Conservation (phyloP, 345 rosid species). For the Physaria fendleri region DNA sequence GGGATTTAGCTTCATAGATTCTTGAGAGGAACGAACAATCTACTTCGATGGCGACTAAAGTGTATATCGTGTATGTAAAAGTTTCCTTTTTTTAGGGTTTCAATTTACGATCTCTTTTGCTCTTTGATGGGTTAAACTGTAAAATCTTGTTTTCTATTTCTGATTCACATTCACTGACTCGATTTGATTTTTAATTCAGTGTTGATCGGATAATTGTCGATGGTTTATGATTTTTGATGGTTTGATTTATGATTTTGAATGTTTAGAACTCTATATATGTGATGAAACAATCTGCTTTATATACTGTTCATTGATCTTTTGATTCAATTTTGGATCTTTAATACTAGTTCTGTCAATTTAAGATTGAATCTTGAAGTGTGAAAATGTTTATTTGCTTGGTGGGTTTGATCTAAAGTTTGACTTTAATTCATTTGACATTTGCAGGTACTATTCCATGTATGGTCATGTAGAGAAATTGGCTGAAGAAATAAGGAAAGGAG, state of each 20-base stretch:
- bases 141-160: neutral
- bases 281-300: neutral
- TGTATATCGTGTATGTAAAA: constrained; percentile 64
- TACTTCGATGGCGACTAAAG: constrained; percentile 55
- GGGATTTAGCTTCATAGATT: neutral
- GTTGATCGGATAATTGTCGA: neutral
- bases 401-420: constrained; percentile 9
- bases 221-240: neutral
- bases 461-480: too few relatives aligned
- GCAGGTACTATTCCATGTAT: constrained; percentile 92
- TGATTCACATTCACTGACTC: neutral
- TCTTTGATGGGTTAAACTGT: neutral
- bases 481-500: constrained; percentile 87
- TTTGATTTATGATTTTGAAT: neutral
- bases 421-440: constrained; percentile 1
- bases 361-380: neutral
- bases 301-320: neutral
- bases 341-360: neutral
- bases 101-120: neutral
- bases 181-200: neutral
- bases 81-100: neutral
- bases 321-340: neutral
- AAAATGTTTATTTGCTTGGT: too few relatives aligned
- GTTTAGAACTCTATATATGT: neutral
- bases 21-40: neutral